A percentile compares a stretch with the other conserved stretches of the same genome.
These are phyloP conservation scores for Chaetomium fimeti DNA, from an alignment of 495 filamentous ascomycete genomes.

Conservation along the genomic window DNA sequence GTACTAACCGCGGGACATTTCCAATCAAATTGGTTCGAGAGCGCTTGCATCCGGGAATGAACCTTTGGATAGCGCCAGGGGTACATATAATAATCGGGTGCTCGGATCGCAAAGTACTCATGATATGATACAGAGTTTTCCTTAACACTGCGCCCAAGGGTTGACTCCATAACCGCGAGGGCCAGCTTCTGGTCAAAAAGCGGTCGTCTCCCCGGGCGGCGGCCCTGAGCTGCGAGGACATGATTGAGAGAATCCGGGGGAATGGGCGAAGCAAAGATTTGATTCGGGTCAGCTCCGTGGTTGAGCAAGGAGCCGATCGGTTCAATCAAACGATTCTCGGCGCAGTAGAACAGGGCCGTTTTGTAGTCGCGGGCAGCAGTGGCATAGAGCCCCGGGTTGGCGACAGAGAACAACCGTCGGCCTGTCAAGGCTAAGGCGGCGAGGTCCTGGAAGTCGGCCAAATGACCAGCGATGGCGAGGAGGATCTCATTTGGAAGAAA, in stretches of 20 bases:
- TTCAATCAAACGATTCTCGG: background rate
- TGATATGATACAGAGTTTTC: too few relatives aligned
- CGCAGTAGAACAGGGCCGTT: background rate
- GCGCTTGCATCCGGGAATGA: background rate
- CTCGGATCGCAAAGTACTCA: too few relatives aligned
- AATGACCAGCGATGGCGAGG: background rate
- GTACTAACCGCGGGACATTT: background rate
- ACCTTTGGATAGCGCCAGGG: too few relatives aligned
- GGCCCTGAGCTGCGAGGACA: slow-evolving; percentile 1
- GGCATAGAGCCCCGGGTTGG: background rate
- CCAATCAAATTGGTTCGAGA: background rate
- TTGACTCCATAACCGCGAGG: background rate
- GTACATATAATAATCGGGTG: too few relatives aligned
- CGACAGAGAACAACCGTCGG: background rate
- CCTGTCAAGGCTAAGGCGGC: background rate
- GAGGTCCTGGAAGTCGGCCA: background rate
- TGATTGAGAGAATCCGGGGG: background rate
- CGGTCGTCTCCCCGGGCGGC: background rate
- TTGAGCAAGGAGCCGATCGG: background rate
- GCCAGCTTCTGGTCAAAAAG: background rate
- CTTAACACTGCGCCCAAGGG: too few relatives aligned
- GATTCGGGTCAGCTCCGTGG: background rate
- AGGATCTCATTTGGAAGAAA: slow-evolving; percentile 1
- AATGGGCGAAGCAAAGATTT: background rate
- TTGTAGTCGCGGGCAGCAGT: background rate